These are phyloP conservation scores for Nigrograna mackinnonii DNA, from an alignment of 2,329 filamentous ascomycete genomes.

Conservation along the genomic window DNA sequence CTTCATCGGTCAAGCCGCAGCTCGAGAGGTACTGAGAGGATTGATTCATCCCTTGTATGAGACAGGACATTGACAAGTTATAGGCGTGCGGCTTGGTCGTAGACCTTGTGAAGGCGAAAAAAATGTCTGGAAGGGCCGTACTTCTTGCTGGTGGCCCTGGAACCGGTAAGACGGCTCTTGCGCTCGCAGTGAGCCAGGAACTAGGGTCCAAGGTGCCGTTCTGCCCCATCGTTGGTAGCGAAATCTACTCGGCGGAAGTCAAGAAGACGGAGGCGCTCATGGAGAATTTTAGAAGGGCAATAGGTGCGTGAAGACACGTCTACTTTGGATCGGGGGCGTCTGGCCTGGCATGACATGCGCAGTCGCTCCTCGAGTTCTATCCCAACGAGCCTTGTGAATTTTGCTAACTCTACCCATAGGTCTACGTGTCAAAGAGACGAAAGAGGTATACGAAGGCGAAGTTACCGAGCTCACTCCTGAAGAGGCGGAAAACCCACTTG, in stretches of 20 bases:
- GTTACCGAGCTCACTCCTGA: slow-evolving; percentile 97
- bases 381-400: background rate
- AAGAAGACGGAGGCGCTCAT: slow-evolving; percentile 99
- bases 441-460: slow-evolving; percentile 99
- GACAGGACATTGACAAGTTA: too few relatives aligned
- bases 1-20: slow-evolving; percentile 86
- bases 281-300: slow-evolving; percentile 98
- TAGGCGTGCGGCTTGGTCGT: slow-evolving; percentile 94
- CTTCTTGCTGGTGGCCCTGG: slow-evolving; percentile 89
- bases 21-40: slow-evolving; percentile 79
- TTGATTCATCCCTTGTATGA: too few relatives aligned
- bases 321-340: too few relatives aligned
- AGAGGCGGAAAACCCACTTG: slow-evolving; percentile 95
- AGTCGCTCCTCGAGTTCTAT: background rate
- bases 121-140: slow-evolving; percentile 95
- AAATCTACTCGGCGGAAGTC: slow-evolving; percentile 96
- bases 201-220: slow-evolving; percentile 98
- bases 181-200: slow-evolving; percentile 94
- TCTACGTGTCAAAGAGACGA: slow-evolving; percentile 95
- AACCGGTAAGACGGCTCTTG: slow-evolving; percentile 95
- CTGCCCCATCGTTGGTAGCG: slow-evolving; percentile 96
- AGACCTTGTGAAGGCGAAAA: slow-evolving; percentile 92
- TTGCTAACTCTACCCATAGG: slow-evolving; percentile 41
- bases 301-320: slow-evolving; percentile 69
- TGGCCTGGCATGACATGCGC: too few relatives aligned